phyloP scores from a whole-genome alignment of 2,329 filamentous ascomycete species.

The Metarhizium sp. region DNA sequence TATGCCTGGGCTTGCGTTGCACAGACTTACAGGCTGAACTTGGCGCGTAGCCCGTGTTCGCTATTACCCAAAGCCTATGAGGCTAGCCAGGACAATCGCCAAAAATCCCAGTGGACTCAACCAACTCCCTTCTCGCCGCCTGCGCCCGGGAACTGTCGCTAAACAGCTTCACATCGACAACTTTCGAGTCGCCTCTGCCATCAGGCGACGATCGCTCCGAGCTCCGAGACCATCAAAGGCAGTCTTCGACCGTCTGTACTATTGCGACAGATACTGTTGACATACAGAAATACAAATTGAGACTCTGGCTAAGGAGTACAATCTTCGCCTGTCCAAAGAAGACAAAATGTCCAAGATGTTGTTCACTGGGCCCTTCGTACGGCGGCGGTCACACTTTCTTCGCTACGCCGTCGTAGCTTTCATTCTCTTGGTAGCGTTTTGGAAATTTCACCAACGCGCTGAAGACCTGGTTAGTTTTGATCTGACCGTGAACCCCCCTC shows the following conservation, averaged over 20 bases:
- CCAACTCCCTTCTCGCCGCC: too few relatives aligned
- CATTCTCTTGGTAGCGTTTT: constrained; percentile 24
- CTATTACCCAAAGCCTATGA: too few relatives aligned
- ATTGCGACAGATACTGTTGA: neutral
- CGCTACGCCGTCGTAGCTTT: constrained; percentile 29
- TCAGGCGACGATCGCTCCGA: neutral
- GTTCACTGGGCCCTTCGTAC: constrained; percentile 5
- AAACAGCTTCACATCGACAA: too few relatives aligned
- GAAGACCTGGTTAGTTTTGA: constrained; percentile 1
- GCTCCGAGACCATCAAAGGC: neutral
- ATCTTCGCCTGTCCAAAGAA: neutral
- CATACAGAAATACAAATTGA: too few relatives aligned
- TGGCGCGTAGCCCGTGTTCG: too few relatives aligned
- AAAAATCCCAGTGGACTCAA: too few relatives aligned
- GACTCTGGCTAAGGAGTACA: neutral
- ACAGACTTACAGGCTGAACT: too few relatives aligned
- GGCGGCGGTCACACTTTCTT: constrained; percentile 28
- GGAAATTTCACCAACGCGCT: constrained; percentile 16
- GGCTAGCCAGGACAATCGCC: too few relatives aligned
- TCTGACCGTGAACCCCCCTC: neutral
- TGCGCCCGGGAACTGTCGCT: neutral
- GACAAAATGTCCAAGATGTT: constrained; percentile 8
- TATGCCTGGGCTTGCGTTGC: too few relatives aligned
- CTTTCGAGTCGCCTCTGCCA: neutral
- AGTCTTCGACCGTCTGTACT: neutral